phyloP scores from a whole-genome alignment of 257 asterid genomes.

The Solanum appendiculatum region DNA sequence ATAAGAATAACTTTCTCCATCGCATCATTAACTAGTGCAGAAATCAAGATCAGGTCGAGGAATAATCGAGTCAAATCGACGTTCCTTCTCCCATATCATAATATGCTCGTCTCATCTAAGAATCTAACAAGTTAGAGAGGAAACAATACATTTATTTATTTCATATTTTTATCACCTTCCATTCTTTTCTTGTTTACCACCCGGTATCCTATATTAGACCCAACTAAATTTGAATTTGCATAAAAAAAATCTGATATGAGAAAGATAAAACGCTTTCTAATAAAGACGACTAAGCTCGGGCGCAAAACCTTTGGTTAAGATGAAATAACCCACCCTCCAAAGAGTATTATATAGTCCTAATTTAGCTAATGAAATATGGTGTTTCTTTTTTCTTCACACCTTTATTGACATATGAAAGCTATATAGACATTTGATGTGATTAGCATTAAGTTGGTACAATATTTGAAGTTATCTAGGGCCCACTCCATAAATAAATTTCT shows the following conservation, averaged over 20 bases:
- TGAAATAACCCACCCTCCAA: neutral
- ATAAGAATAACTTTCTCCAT: neutral
- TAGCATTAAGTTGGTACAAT: neutral
- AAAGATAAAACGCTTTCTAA: neutral
- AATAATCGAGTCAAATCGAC: neutral
- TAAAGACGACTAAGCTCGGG: neutral
- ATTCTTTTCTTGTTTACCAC: neutral
- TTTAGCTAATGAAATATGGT: neutral
- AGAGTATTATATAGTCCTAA: neutral
- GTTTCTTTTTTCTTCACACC: neutral
- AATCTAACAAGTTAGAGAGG: neutral
- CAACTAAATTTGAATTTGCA: neutral
- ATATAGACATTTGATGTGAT: neutral
- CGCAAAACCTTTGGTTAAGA: neutral
- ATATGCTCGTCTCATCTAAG: neutral
- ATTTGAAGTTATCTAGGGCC: neutral
- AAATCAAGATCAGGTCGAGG: neutral
- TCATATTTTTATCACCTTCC: neutral
- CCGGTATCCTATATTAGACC: neutral
- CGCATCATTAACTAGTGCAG: neutral
- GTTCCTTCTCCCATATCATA: neutral
- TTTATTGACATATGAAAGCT: neutral
- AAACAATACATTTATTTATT: neutral
- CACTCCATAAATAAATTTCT: neutral
- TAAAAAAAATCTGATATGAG: neutral